Percentiles rank a stretch among this genome's conserved stretches.
Conservation (phyloP, 2,329 filamentous ascomycete genomes). For the Fusarium hostae region DNA sequence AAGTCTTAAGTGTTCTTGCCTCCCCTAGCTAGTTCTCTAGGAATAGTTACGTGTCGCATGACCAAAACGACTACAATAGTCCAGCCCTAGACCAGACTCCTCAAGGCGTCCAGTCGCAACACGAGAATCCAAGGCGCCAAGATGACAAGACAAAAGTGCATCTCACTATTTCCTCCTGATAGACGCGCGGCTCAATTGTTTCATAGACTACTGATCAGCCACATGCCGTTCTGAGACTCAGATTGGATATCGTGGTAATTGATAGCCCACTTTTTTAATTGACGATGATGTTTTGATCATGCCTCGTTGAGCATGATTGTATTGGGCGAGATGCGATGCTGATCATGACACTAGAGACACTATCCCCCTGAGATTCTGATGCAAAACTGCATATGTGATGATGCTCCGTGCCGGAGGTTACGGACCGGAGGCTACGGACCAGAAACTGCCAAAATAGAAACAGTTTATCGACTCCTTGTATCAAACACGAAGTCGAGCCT, state of each 20-base stretch:
- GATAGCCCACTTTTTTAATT: constrained; percentile 25
- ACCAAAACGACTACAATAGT: constrained; percentile 3
- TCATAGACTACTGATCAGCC: constrained; percentile 15
- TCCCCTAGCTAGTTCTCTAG: background rate
- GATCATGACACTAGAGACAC: constrained; percentile 14
- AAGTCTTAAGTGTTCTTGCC: too few relatives aligned
- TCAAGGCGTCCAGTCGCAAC: constrained; percentile 27
- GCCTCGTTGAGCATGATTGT: background rate
- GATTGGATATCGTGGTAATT: constrained; percentile 19
- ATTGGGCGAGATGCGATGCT: background rate
- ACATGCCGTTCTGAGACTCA: constrained; percentile 3
- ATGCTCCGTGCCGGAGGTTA: constrained; percentile 21
- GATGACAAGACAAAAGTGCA: constrained; percentile 14
- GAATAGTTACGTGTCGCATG: constrained; percentile 10
- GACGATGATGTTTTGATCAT: constrained; percentile 6
- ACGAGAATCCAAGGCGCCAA: background rate
- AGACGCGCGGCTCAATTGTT: constrained; percentile 28
- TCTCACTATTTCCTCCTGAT: constrained; percentile 4
- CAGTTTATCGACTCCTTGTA: background rate
- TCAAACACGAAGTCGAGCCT: background rate
- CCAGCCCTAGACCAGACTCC: background rate
- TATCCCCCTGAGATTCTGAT: constrained; percentile 29
- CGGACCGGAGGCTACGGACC: constrained; percentile 4
- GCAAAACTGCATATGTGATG: constrained; percentile 34
- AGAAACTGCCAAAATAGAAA: constrained; percentile 25